Conservation (phyloP, 352 stramenopile species). For the Stephanocyclus meneghinianus region DNA sequence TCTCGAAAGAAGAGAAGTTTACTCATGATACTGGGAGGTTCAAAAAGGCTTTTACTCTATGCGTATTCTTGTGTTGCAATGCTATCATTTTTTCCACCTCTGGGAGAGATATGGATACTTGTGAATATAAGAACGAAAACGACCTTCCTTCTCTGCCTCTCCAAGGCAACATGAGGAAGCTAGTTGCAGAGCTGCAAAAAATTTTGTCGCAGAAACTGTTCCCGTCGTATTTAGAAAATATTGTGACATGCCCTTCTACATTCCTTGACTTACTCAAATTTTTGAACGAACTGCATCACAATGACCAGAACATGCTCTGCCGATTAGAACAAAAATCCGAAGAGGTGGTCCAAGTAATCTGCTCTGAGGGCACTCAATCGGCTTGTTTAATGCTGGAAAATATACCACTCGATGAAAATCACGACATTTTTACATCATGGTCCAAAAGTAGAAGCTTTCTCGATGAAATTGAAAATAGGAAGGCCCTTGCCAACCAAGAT, state of each 20-base stretch:
- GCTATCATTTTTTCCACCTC: slow-evolving; percentile 27
- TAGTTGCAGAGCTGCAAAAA: slow-evolving; percentile 17
- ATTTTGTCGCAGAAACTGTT: slow-evolving; percentile 7
- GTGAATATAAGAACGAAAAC: slow-evolving; percentile 16
- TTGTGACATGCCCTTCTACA: neutral
- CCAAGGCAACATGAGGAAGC: slow-evolving; percentile 30
- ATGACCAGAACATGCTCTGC: slow-evolving; percentile 15
- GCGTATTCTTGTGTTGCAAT: slow-evolving; percentile 40
- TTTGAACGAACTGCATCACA: neutral
- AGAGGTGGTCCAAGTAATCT: slow-evolving; percentile 5
- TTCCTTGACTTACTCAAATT: slow-evolving; percentile 16
- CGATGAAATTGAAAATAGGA: neutral
- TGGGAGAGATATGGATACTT: slow-evolving; percentile 24
- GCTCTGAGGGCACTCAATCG: neutral
- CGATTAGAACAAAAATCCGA: slow-evolving; percentile 14
- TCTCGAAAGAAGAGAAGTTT: neutral
- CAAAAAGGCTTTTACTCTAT: slow-evolving; percentile 15
- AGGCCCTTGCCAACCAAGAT: neutral
- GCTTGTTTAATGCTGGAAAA: neutral
- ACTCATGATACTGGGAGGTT: neutral
- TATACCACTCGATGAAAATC: slow-evolving; percentile 13
- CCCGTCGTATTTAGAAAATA: neutral
- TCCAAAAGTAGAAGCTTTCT: slow-evolving; percentile 18
- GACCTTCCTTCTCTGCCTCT: slow-evolving; percentile 32
- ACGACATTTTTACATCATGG: slow-evolving; percentile 4